Evolutionary conservation across 2,329 filamentous ascomycete genomes (phyloP).

Genomic region (Scedosporium aurantiacum): DNA sequence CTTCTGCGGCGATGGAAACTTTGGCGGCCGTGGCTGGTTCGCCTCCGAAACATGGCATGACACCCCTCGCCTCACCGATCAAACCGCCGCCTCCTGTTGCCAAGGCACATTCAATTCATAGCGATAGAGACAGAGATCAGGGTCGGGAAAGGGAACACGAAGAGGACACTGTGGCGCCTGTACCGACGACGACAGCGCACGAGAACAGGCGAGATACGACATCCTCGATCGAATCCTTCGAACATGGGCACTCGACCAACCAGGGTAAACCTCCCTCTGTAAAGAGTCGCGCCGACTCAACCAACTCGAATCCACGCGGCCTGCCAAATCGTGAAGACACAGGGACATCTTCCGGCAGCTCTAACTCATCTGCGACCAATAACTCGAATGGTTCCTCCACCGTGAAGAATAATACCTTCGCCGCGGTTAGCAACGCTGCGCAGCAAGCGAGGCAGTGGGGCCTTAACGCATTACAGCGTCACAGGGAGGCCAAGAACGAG

Average conservation of each 20-base stretch:
- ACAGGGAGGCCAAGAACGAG: conserved; percentile 28
- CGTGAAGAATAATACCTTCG: conserved; percentile 28
- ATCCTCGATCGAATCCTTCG: conserved; percentile 23
- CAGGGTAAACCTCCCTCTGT: conserved; percentile 24
- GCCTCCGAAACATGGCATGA: neutral
- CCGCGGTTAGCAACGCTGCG: conserved; percentile 44
- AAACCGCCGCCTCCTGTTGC: neutral
- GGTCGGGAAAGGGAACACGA: neutral
- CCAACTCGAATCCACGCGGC: conserved; percentile 26
- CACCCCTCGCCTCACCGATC: neutral
- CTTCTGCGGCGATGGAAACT: neutral
- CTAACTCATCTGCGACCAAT: conserved; percentile 19
- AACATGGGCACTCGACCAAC: conserved; percentile 16
- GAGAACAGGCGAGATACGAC: conserved; percentile 23
- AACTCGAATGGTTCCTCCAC: conserved; percentile 24
- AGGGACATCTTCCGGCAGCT: conserved; percentile 23
- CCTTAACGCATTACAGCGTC: conserved; percentile 42
- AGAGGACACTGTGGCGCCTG: neutral
- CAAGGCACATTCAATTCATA: neutral
- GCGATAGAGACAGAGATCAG: neutral
- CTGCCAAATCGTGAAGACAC: conserved; percentile 30
- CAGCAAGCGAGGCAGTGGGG: conserved; percentile 48
- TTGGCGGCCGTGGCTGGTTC: neutral
- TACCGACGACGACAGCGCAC: neutral
- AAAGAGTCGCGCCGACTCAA: conserved; percentile 27